These are phyloP conservation scores for Kodamaea alishanica DNA, from an alignment of 1,139 yeast genomes.

Conservation along the genomic window DNA sequence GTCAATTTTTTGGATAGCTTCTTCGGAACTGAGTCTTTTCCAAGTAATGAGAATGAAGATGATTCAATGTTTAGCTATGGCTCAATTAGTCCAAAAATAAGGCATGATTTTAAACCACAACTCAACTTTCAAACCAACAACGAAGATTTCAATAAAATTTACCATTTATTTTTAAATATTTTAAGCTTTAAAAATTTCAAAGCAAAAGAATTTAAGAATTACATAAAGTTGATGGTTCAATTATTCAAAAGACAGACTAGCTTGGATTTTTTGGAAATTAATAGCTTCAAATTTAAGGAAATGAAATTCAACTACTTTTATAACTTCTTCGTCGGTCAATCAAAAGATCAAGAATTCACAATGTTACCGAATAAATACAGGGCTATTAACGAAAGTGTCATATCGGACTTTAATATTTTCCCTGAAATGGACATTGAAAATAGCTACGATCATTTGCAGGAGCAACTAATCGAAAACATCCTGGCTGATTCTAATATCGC, in stretches of 20 bases:
- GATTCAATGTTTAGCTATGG: conserved; percentile 26
- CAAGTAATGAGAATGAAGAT: conserved; percentile 7
- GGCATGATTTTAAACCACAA: conserved; percentile 3
- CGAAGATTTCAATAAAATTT: conserved; percentile 18
- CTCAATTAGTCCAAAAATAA: background rate
- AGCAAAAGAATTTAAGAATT: conserved; percentile 14
- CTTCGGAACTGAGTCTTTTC: conserved; percentile 8
- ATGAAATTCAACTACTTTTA: conserved; percentile 17
- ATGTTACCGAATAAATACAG: conserved; percentile 17
- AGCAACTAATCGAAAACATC: background rate
- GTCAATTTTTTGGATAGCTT: conserved; percentile 21
- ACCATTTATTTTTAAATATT: conserved; percentile 24
- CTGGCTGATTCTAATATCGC: background rate
- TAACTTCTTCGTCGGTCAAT: conserved; percentile 18
- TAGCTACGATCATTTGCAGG: background rate
- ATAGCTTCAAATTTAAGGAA: conserved; percentile 18
- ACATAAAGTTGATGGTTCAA: conserved; percentile 21
- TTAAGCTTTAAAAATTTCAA: conserved; percentile 14
- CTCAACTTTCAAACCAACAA: conserved; percentile 7
- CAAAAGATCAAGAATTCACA: conserved; percentile 5
- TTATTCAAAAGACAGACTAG: conserved; percentile 22
- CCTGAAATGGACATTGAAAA: conserved; percentile 13
- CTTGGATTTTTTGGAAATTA: conserved; percentile 24
- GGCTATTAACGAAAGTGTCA: conserved; percentile 13
- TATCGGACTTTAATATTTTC: conserved; percentile 11